Conservation (phyloP, 148 eudicot species). For the Beta vulgaris region DNA sequence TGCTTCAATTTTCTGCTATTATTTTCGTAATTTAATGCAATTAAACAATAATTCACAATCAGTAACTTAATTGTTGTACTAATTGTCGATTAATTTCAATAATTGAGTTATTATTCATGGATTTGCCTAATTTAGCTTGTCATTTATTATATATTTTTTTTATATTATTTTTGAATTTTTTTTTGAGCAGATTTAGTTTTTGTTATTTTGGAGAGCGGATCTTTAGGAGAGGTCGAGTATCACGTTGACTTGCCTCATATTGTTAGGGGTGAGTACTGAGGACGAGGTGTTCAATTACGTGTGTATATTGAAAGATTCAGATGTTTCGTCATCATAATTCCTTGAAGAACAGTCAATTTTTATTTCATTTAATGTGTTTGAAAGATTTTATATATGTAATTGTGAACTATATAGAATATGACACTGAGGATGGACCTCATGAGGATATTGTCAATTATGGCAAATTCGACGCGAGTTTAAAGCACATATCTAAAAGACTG, state of each 20-base stretch:
- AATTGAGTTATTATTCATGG: not conserved
- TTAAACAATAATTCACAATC: too few species aligned
- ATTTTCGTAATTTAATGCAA: not conserved
- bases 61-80: too few species aligned
- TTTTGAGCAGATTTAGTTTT: not conserved
- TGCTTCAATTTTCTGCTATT: too few species aligned
- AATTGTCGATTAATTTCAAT: too few species aligned
- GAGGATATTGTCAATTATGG: conserved; percentile 11
- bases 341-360: conserved; percentile 14
- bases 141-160: too few species aligned
- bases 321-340: conserved; percentile 8
- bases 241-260: not conserved
- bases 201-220: not conserved
- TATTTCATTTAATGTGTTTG: too few species aligned
- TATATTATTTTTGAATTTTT: too few species aligned
- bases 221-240: not conserved
- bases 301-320: not conserved
- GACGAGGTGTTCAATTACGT: not conserved
- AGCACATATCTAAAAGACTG: not conserved
- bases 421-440: not conserved
- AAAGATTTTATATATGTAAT: too few species aligned
- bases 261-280: not conserved
- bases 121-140: not conserved
- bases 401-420: not conserved
- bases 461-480: not conserved